These are phyloP conservation scores for Desmodesmus armatus DNA, from an alignment of 139 green algal genomes.

Conservation along the genomic window DNA sequence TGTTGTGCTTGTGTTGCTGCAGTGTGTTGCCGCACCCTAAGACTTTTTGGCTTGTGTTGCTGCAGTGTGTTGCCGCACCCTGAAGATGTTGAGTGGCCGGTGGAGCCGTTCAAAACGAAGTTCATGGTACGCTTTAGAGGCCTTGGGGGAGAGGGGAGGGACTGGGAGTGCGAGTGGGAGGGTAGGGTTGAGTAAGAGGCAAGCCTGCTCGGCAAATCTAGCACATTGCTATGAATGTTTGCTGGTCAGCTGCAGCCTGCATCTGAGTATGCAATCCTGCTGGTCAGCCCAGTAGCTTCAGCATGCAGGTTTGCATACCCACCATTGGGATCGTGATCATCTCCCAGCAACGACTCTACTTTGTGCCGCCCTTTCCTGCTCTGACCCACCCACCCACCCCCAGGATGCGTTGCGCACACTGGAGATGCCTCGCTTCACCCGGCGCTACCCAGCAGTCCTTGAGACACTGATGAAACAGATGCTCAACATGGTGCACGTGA, in stretches of 20 bases:
- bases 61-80: slow-evolving; percentile 69
- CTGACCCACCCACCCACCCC: background rate
- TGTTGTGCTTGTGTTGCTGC: background rate
- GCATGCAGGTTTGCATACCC: background rate
- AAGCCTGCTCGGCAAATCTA: too few species aligned
- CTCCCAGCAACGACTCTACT: background rate
- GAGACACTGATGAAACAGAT: slow-evolving; percentile 86
- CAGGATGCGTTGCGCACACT: slow-evolving; percentile 74
- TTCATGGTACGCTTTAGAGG: too few species aligned
- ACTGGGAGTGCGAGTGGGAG: too few species aligned
- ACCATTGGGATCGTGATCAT: background rate
- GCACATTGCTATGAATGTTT: too few species aligned
- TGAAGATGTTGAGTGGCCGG: slow-evolving; percentile 76
- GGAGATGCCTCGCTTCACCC: slow-evolving; percentile 90
- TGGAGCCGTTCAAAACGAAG: slow-evolving; percentile 83
- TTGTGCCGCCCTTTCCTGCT: background rate
- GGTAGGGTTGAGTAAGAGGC: too few species aligned
- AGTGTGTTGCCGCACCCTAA: slow-evolving; percentile 41
- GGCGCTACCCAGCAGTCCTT: slow-evolving; percentile 84
- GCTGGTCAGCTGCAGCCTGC: too few species aligned
- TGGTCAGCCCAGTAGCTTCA: too few species aligned
- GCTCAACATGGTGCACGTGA: slow-evolving; percentile 77
- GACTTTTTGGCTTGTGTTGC: background rate
- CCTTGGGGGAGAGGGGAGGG: too few species aligned
- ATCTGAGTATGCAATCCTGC: too few species aligned